Percentiles rank a stretch among this genome's conserved stretches.
phyloP scores from a whole-genome alignment of 2,329 filamentous ascomycete genomes.

The Aspergillus sclerotialis region DNA sequence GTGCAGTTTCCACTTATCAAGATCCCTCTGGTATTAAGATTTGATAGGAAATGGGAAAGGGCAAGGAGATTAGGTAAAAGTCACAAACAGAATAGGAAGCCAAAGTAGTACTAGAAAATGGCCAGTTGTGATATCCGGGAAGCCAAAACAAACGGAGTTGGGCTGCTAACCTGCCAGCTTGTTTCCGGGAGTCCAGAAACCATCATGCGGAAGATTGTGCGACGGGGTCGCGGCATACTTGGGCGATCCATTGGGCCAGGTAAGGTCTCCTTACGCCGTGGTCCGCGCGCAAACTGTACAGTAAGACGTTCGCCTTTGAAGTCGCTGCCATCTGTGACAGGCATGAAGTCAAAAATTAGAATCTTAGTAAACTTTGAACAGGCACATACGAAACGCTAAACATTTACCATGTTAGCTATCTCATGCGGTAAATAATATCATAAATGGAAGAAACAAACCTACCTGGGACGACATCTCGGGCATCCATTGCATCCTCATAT shows the following conservation, averaged over 20 bases:
- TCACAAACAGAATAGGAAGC: conserved; percentile 12
- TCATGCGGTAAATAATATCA: conserved; percentile 6
- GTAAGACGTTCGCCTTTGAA: conserved; percentile 98
- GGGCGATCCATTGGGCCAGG: conserved; percentile 57
- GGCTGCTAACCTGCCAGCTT: conserved; percentile 97
- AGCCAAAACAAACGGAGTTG: conserved; percentile 25
- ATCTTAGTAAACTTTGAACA: conserved; percentile 47
- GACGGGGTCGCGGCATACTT: conserved; percentile 69
- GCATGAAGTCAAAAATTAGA: conserved; percentile 23
- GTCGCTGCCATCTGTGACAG: conserved; percentile 74
- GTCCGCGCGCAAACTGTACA: conserved; percentile 94
- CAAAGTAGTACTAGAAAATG: conserved; percentile 6
- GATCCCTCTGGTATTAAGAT: too few species aligned
- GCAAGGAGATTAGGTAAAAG: conserved; percentile 2
- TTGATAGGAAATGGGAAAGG: neutral
- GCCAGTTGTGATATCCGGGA: conserved; percentile 15
- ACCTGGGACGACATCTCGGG: conserved; percentile 97
- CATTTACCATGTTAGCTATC: conserved; percentile 13
- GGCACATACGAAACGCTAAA: conserved; percentile 51
- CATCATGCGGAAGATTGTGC: conserved; percentile 94
- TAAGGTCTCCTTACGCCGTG: conserved; percentile 61
- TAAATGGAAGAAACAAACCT: conserved; percentile 34
- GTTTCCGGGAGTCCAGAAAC: conserved; percentile 97
- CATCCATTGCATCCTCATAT: conserved; percentile 97
- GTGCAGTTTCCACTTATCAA: too few species aligned